phyloP scores from a whole-genome alignment of 805 yeast genomes.

The Ogataea angusta region DNA sequence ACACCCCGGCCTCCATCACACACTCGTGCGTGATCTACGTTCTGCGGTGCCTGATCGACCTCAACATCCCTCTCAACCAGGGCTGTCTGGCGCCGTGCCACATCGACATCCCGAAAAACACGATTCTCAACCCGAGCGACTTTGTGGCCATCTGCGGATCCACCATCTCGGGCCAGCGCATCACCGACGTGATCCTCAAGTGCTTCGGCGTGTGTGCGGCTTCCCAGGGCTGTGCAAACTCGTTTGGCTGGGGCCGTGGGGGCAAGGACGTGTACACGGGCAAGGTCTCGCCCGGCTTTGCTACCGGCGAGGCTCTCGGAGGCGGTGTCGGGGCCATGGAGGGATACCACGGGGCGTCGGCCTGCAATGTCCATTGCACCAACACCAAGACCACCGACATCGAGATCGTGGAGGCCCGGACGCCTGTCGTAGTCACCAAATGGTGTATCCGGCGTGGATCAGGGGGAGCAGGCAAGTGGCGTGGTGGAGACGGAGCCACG shows the following conservation, averaged over 20 bases:
- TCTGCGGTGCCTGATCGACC: constrained; percentile 46
- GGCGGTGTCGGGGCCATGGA: constrained; percentile 55
- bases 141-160: constrained; percentile 53
- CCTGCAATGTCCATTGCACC: constrained; percentile 51
- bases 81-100: constrained; percentile 48
- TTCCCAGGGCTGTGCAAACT: constrained; percentile 57
- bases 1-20: constrained; percentile 53
- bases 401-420: constrained; percentile 50
- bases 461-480: constrained; percentile 46
- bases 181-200: constrained; percentile 50
- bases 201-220: constrained; percentile 57
- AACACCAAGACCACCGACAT: constrained; percentile 54
- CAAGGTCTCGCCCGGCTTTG: constrained; percentile 44
- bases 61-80: constrained; percentile 53
- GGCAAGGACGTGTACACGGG: constrained; percentile 38
- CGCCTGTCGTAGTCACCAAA: constrained; percentile 47
- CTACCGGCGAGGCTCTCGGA: constrained; percentile 52
- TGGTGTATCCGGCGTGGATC: constrained; percentile 42
- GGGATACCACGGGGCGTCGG: constrained; percentile 43
- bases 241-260: constrained; percentile 54
- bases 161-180: constrained; percentile 55
- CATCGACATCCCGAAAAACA: constrained; percentile 33
- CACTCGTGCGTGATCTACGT: constrained; percentile 53
- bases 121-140: constrained; percentile 39
- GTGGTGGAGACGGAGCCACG: constrained; percentile 49